These are phyloP conservation scores for Ustilago trichophora DNA, from an alignment of 1,284 basidiomycete species.

Conservation along the genomic window DNA sequence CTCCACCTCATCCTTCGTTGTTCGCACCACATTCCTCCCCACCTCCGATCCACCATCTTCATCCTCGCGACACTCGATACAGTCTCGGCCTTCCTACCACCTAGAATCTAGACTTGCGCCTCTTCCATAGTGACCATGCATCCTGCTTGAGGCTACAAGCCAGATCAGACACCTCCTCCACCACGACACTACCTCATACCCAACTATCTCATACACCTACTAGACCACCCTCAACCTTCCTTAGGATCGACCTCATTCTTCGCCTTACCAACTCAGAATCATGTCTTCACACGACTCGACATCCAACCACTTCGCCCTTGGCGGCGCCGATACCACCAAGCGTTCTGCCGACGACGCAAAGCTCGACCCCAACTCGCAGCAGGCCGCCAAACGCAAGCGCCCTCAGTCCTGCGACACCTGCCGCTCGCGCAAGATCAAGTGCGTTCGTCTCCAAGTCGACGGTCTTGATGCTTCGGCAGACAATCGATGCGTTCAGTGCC, in stretches of 20 bases:
- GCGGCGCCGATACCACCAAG: constrained; percentile 8
- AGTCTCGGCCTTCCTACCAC: no score
- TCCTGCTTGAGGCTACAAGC: constrained; percentile 1
- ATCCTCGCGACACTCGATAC: not conserved
- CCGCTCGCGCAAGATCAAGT: constrained; percentile 53
- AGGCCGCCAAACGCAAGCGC: constrained; percentile 41
- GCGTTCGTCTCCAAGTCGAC: constrained; percentile 40
- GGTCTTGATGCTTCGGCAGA: constrained; percentile 37
- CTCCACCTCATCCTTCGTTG: not conserved
- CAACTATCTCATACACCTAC: not conserved
- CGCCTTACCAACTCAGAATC: not conserved
- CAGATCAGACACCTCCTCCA: not conserved
- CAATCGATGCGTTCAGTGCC: constrained; percentile 46
- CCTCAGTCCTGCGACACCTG: constrained; percentile 52
- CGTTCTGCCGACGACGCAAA: constrained; percentile 17
- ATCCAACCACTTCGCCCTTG: not conserved
- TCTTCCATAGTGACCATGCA: constrained; percentile 2
- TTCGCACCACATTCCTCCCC: not conserved
- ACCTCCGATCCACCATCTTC: not conserved
- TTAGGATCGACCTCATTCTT: not conserved
- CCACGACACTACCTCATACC: not conserved
- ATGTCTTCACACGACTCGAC: constrained; percentile 24
- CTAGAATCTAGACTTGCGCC: no score
- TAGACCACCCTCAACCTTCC: not conserved
- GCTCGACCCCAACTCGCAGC: constrained; percentile 11